These are phyloP conservation scores for Houttuynia cordata DNA, from an alignment of 164 flowering plant genomes.

Conservation along the genomic window DNA sequence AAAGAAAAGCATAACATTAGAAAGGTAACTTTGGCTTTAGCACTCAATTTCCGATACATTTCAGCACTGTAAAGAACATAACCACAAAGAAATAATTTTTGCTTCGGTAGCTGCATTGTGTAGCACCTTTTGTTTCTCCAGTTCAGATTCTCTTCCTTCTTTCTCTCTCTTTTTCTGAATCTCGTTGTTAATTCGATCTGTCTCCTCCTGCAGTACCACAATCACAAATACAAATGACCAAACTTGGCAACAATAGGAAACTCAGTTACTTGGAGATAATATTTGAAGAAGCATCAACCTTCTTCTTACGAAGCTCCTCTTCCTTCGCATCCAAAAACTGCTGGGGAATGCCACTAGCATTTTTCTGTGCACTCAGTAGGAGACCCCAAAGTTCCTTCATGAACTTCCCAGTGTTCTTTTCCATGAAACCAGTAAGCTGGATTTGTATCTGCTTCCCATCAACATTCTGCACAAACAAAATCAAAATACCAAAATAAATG, in stretches of 20 bases:
- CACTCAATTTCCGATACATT: not conserved
- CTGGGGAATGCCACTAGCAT: constrained; percentile 91
- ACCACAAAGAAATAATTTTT: not conserved
- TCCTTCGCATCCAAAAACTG: constrained; percentile 92
- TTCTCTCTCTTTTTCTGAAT: constrained; percentile 62
- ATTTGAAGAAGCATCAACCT: constrained; percentile 28
- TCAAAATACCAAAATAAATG: not conserved
- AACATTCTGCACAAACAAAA: constrained; percentile 38
- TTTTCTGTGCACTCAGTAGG: constrained; percentile 83
- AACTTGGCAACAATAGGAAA: not conserved
- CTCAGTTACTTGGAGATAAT: not conserved
- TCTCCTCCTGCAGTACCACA: constrained; percentile 43
- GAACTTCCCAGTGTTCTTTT: constrained; percentile 90
- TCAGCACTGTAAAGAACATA: not conserved
- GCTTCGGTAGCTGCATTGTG: not conserved
- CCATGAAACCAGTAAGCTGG: constrained; percentile 93
- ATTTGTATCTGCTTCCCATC: constrained; percentile 95
- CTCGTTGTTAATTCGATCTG: constrained; percentile 59
- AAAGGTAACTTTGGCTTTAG: not conserved
- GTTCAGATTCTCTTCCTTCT: constrained; percentile 32
- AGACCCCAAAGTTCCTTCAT: constrained; percentile 95
- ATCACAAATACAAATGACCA: not conserved
- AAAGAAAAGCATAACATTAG: not conserved
- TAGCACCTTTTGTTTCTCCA: constrained; percentile 39
- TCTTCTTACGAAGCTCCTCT: constrained; percentile 71